These are phyloP conservation scores for Colletotrichum chlorophyti DNA, from an alignment of 2,329 filamentous ascomycete genomes.

Conservation along the genomic window DNA sequence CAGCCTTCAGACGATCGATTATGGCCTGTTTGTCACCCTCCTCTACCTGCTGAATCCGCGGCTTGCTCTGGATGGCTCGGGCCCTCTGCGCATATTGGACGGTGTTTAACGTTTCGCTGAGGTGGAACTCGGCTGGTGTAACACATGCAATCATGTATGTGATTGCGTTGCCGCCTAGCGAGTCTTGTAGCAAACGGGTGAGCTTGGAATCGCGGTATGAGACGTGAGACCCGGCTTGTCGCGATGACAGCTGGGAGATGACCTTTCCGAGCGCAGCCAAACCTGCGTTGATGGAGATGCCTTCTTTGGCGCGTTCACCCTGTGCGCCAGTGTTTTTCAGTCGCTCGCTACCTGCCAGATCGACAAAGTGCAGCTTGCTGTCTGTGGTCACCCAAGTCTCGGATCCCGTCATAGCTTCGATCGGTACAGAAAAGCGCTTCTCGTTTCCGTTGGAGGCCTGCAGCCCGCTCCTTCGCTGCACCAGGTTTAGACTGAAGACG, in stretches of 20 bases:
- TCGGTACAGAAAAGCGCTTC: constrained; percentile 85
- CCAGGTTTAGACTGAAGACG: constrained; percentile 92
- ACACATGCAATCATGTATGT: constrained; percentile 99
- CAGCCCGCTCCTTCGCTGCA: constrained; percentile 77
- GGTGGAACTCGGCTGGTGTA: constrained; percentile 93
- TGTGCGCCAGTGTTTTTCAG: constrained; percentile 97
- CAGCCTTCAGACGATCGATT: constrained; percentile 91
- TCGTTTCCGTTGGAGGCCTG: constrained; percentile 65
- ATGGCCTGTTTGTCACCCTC: constrained; percentile 93
- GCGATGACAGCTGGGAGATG: constrained; percentile 95
- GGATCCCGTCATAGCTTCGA: constrained; percentile 78
- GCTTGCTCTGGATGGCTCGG: constrained; percentile 96
- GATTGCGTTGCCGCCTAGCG: constrained; percentile 93
- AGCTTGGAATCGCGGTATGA: constrained; percentile 98
- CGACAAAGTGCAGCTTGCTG: constrained; percentile 98
- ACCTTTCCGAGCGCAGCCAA: constrained; percentile 96
- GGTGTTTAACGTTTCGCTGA: constrained; percentile 97
- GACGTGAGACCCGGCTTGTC: constrained; percentile 85
- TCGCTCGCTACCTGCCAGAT: constrained; percentile 94
- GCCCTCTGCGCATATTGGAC: constrained; percentile 97
- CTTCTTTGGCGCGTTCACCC: constrained; percentile 91
- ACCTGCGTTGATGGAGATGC: constrained; percentile 97
- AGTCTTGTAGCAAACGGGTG: constrained; percentile 94
- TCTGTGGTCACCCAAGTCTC: constrained; percentile 83
- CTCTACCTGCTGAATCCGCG: constrained; percentile 91